These are phyloP conservation scores for Podaxis mareebaensis DNA, from an alignment of 768 basidiomycete genomes.

Conservation along the genomic window DNA sequence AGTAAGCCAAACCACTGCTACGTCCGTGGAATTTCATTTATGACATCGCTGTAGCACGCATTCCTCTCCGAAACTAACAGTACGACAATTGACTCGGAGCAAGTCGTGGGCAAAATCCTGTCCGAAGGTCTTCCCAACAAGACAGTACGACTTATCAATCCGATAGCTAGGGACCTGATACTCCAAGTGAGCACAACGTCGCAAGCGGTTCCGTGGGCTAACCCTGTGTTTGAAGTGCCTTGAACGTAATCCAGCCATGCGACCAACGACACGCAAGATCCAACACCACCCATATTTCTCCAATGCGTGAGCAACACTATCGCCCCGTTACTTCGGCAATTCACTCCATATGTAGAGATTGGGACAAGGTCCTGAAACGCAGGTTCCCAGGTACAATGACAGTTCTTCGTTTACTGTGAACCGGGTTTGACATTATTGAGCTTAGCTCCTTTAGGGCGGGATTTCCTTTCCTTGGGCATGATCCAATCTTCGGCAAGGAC, in stretches of 20 bases:
- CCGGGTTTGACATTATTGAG: not conserved
- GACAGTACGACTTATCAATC: conserved; percentile 28
- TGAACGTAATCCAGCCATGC: conserved; percentile 53
- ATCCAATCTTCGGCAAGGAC: not conserved
- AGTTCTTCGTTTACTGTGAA: not conserved
- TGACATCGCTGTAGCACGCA: conserved; percentile 36
- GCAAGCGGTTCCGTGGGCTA: not conserved
- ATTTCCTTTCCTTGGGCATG: not conserved
- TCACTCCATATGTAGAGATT: conserved; percentile 31
- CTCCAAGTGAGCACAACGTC: conserved; percentile 36
- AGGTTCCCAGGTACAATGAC: conserved; percentile 28
- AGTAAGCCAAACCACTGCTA: conserved; percentile 30
- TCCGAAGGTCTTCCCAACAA: conserved; percentile 9
- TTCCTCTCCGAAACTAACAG: conserved; percentile 28
- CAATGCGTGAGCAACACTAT: conserved; percentile 38
- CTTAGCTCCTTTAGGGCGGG: conserved; percentile 6
- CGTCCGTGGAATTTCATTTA: not conserved
- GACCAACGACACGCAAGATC: conserved; percentile 40
- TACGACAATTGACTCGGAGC: not conserved
- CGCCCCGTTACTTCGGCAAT: conserved; percentile 17
- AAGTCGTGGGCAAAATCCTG: not conserved
- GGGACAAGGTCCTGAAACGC: conserved; percentile 36
- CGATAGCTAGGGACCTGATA: conserved; percentile 43
- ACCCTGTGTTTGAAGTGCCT: conserved; percentile 42
- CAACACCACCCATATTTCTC: conserved; percentile 51